Evolutionary conservation across 148 eudicot species (phyloP).

Genomic region (Silene uniflora): DNA sequence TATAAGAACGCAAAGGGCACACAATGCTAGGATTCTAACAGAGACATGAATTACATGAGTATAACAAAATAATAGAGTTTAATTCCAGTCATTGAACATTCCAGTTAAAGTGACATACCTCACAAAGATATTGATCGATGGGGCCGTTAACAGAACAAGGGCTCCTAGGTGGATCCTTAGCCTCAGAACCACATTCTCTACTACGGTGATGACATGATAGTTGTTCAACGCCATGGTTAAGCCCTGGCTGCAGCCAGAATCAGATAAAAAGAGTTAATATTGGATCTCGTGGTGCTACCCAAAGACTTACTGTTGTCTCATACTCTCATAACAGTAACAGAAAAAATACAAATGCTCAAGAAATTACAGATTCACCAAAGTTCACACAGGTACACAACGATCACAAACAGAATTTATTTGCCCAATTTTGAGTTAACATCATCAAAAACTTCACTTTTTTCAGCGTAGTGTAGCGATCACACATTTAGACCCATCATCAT

Average conservation of each 20-base stretch:
- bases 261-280: neutral
- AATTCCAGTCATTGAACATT: constrained; percentile 4
- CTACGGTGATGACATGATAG: constrained; percentile 43
- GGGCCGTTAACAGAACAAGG: constrained; percentile 69
- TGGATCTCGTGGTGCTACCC: too few relatives aligned
- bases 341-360: neutral
- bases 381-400: neutral
- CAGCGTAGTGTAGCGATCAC: too few relatives aligned
- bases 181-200: constrained; percentile 41
- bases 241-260: constrained; percentile 41
- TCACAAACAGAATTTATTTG: too few relatives aligned
- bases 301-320: neutral
- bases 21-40: neutral
- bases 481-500: neutral
- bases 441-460: too few relatives aligned
- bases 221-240: constrained; percentile 37
- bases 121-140: constrained; percentile 41
- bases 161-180: constrained; percentile 52
- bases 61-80: neutral
- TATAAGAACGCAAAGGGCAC: too few relatives aligned
- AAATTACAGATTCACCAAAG: neutral
- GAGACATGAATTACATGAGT: neutral
- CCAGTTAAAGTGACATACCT: constrained; percentile 40
- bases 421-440: neutral
- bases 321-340: neutral